These are phyloP conservation scores for Podosphaera fusca DNA, from an alignment of 2,329 filamentous ascomycete genomes.

Conservation along the genomic window DNA sequence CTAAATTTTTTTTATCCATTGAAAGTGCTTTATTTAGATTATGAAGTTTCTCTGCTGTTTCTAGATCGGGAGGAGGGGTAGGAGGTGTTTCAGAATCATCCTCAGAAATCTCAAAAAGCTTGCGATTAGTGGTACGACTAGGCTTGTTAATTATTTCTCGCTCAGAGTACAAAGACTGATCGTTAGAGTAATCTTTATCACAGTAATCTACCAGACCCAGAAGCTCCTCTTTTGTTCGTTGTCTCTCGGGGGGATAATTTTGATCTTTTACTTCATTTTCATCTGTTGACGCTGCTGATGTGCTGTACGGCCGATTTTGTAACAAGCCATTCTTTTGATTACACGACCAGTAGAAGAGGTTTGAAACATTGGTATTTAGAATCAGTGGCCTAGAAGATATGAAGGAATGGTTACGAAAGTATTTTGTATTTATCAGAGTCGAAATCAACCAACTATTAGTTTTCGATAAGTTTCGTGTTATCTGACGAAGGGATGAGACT, in stretches of 20 bases:
- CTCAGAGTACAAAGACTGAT: slow-evolving; percentile 27
- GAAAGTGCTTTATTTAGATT: slow-evolving; percentile 8
- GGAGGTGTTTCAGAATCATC: slow-evolving; percentile 19
- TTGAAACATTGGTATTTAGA: too few species aligned
- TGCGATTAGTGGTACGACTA: slow-evolving; percentile 24
- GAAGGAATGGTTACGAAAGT: too few species aligned
- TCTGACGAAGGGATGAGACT: too few species aligned
- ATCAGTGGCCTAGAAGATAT: too few species aligned
- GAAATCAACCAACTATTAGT: too few species aligned
- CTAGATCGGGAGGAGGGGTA: slow-evolving; percentile 12
- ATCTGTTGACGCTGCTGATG: not conserved
- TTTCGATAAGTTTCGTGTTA: too few species aligned
- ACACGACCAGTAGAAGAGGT: too few species aligned
- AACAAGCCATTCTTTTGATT: too few species aligned
- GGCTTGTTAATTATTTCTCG: slow-evolving; percentile 30
- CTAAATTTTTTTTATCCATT: slow-evolving; percentile 7
- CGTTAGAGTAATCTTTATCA: slow-evolving; percentile 24
- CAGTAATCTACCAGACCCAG: slow-evolving; percentile 29
- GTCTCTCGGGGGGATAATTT: slow-evolving; percentile 3
- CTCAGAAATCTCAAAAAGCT: slow-evolving; percentile 26
- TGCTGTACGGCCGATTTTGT: not conserved
- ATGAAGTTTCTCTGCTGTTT: slow-evolving; percentile 11
- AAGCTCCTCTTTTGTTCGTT: slow-evolving; percentile 22
- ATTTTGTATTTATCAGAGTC: too few species aligned
- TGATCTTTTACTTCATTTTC: not conserved